These are phyloP conservation scores for Penicillium salamii DNA, from an alignment of 495 filamentous ascomycete genomes.

Conservation along the genomic window DNA sequence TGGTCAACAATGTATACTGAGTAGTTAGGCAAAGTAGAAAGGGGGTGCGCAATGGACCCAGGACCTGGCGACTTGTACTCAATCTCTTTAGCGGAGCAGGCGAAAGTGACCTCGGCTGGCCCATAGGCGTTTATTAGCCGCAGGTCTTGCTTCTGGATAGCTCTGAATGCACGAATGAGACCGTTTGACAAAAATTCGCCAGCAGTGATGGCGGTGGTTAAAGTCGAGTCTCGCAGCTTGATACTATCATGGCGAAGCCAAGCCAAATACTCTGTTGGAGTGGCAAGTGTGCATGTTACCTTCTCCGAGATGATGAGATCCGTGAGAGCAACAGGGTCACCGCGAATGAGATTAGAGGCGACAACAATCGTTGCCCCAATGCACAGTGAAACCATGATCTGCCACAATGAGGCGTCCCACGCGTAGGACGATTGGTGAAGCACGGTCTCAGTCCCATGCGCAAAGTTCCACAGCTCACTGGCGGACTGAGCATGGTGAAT, in stretches of 20 bases:
- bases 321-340: conserved; percentile 31
- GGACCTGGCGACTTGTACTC: neutral
- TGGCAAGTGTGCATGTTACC: conserved; percentile 37
- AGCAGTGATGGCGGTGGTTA: conserved; percentile 11
- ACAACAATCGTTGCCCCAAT: conserved; percentile 35
- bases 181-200: conserved; percentile 19
- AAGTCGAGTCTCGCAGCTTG: neutral
- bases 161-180: conserved; percentile 17
- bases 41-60: conserved; percentile 4
- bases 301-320: conserved; percentile 28
- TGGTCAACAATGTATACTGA: conserved; percentile 48
- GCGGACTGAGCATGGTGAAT: conserved; percentile 28
- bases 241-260: conserved; percentile 31
- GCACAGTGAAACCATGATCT: conserved; percentile 29
- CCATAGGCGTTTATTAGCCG: conserved; percentile 33
- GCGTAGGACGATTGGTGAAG: conserved; percentile 43
- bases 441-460: conserved; percentile 19
- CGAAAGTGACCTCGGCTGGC: conserved; percentile 28
- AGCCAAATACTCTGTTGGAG: conserved; percentile 40
- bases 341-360: conserved; percentile 17
- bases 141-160: conserved; percentile 16
- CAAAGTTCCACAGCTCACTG: conserved; percentile 13
- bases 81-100: conserved; percentile 18
- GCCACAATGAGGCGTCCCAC: conserved; percentile 38
- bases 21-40: conserved; percentile 41